Evolutionary conservation across 345 rosid species (phyloP), one percentile per base, ranked within the genome.

Genomic region (Carallia brachiata): DNA sequence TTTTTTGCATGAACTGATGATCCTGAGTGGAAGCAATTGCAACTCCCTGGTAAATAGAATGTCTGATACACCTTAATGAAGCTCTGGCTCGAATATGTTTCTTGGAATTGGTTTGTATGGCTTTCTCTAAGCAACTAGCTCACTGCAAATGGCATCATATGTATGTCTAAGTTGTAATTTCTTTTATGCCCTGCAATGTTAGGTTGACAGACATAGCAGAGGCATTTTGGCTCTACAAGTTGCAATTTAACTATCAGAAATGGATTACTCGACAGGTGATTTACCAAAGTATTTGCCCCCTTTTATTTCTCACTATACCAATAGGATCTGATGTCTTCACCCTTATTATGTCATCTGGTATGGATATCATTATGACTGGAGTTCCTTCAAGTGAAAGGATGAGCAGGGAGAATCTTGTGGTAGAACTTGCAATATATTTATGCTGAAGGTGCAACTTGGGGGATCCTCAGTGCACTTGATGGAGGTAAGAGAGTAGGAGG

Each of bases 201-300:
- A 94, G 97, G 97, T 90, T 71, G 92, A 79, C 78, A 54, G 99
- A 90, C 72, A 98, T 92, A 6, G 67, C 72, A 3, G 98, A 95
- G 85, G 97, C 97, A 67, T 23, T 92, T 92, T 77, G 97, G 72
- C 97, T 95, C 70, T 82, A 60, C 92, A 79, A 23, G 23, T 23
- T 23, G 23, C 23, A 23, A 23, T 23, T 23, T 23, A 23, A 23
- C 23, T 23, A 23, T 95, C 99, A 55, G 99, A 97, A 56, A 92
- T 96, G 0, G 97, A 95, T 84, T 96, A 95, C 61, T 82, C 97
- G 60, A 95, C 99, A 27, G 97, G 99, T 91, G 84, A 71, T 61
- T 62, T 61, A 53, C 52, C 10, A 31, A 34, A 53, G 13, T 12
- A 23, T 48, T 5, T 16, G 9, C 27, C 3, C 56, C 13, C 6